Evolutionary conservation across 805 yeast genomes (phyloP), one percentile per base, ranked within the genome.

Genomic region (Teunomyces stri): DNA sequence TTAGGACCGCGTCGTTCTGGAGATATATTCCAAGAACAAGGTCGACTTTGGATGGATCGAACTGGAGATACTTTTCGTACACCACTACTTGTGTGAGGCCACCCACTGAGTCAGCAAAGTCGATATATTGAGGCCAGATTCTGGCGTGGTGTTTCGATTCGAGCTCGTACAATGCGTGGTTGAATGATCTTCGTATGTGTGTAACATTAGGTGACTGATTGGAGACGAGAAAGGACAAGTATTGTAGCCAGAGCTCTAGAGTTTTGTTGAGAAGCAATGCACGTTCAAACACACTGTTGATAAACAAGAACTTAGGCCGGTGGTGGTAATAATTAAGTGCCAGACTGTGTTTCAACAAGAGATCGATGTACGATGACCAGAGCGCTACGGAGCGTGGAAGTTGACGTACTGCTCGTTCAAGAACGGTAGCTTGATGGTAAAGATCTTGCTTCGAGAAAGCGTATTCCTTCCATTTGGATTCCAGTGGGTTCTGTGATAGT

Each of bases 211-310:
- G 15, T 13, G 59, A 44, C 31, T 51, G 62, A 16, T 68, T 70
- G 2, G 55, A 47, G 15, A 67, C 42, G 30, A 82, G 53, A 53
- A 78, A 80, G 10, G 57, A 51, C 28, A 82, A 59, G 55, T 79
- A 84, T 48, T 68, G 69, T 4, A 59, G 49, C 89, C 89, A 84
- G 4, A 82, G 45, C 31, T 67, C 53, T 0, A 81, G 81, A 65
- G 74, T 71, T 53, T 71, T 75, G 47, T 59, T 54, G 46, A 81
- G 57, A 30, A 72, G 48, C 47, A 84, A 54, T 16, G 84, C 70
- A 21, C 69, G 57, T 39, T 78, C 78, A 59, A 79, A 85, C 15
- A 79, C 64, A 11, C 51, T 45, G 52, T 73, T 69, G n/a, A 78
- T 70, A 11, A 56, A 51, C 6, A 31, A 46, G 49, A 66, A 75